Percentiles rank a stretch among this genome's conserved stretches.
phyloP scores from a whole-genome alignment of 306 rosid species.

The Alnus rubra region DNA sequence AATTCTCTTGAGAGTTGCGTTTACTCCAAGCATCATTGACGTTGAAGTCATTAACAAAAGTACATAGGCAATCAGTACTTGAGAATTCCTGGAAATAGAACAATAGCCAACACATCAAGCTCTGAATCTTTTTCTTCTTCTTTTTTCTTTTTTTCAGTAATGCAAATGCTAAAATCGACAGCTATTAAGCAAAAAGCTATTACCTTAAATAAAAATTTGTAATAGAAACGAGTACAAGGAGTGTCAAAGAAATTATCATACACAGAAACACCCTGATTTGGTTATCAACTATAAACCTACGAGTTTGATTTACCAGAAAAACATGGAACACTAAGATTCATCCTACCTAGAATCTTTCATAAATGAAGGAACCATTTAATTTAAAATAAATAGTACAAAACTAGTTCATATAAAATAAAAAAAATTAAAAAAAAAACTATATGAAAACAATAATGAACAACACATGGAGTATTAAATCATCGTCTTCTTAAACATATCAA shows the following conservation, averaged over 20 bases:
- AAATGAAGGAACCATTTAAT: neutral
- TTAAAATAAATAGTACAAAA: neutral
- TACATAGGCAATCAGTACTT: no score
- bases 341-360: neutral
- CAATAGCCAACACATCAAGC: no score
- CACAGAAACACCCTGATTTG: no score
- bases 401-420: neutral
- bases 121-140: no score
- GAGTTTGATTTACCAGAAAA: neutral
- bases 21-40: no score
- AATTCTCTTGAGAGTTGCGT: neutral
- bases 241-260: no score
- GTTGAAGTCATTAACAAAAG: no score
- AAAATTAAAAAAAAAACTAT: no score
- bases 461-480: neutral
- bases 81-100: no score
- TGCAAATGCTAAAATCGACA: neutral
- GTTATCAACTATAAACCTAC: neutral
- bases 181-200: neutral
- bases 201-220: neutral
- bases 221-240: neutral
- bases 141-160: neutral
- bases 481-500: slow-evolving; percentile 20
- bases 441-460: neutral
- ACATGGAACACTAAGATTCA: neutral